Evolutionary conservation across 2,329 filamentous ascomycete species (phyloP), one percentile per base, ranked within the genome.

Genomic region (Rutstroemia sp.): DNA sequence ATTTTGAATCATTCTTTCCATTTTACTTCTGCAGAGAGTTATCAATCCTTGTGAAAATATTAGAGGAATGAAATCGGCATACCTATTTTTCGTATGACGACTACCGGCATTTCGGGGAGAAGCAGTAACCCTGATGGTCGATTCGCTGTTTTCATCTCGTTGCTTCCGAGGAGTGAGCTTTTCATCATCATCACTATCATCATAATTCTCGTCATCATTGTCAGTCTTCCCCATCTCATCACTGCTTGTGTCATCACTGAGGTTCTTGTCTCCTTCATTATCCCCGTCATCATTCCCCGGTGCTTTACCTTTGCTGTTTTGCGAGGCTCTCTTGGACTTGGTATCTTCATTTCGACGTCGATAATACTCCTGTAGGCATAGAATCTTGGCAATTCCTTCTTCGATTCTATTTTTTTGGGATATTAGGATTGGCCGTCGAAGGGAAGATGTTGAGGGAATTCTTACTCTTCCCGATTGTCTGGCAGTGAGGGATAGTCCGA

Each of bases 281-380:
- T 34, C 47, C 7, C 34, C 30, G 38, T 36, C 27, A 12, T 48
- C 21, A 34, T 23, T 30, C 34, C 6, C 27, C 7, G 14, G 47
- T 17, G 5, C 25, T 49, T 49, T 38, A 6, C 27, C 27, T 49
- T 49, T 38, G 8, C n/a, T n/a, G 1, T 34, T 49, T 19, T 17
- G 27, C 16, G 47, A 5, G 10, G 16, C 34, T 38, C 17, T 49
- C 17, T 34, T 23, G 8, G 25, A 19, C 10, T 49, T 49, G 12
- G 17, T 38, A 9, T 49, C 47, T 12, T 36, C 16, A 36, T 49
- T 34, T 49, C 47, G n/a, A 36, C 27, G 27, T 19, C 21, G 34
- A 36, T 49, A 49, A 21, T 49, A 49, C 27, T 49, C 47, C 21
- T 49, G 47, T 4, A 49, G 25, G 36, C 47, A 49, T n/a, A 49